phyloP scores from a whole-genome alignment of 441 rosid genomes.

The Bocquillonia castaneifolia region DNA sequence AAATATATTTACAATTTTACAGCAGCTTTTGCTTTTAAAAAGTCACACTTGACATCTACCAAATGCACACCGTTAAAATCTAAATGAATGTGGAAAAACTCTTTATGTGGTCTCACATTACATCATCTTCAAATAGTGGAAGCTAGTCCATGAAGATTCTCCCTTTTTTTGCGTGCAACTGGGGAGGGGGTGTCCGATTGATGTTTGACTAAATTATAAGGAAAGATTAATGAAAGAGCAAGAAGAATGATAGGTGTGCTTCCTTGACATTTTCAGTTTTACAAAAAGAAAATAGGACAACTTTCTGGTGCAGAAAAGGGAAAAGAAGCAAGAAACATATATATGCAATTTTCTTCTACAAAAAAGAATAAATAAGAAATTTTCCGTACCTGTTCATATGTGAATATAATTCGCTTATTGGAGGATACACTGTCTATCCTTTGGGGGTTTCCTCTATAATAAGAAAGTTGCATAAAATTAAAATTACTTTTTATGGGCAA shows the following conservation, averaged over 20 bases:
- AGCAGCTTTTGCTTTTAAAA: background rate
- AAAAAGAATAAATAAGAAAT: background rate
- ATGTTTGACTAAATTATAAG: background rate
- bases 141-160: no score
- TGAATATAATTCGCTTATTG: slow-evolving; percentile 77
- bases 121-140: no score
- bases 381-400: slow-evolving; percentile 80
- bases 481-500: background rate
- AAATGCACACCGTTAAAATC: no score
- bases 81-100: no score
- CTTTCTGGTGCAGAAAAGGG: background rate
- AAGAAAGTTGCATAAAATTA: slow-evolving; percentile 16
- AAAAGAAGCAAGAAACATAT: background rate
- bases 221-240: background rate
- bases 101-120: no score
- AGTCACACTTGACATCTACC: no score
- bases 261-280: background rate
- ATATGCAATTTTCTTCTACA: background rate
- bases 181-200: no score
- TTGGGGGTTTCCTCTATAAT: slow-evolving; percentile 89
- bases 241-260: background rate
- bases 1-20: no score
- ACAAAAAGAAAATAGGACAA: background rate
- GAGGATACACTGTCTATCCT: slow-evolving; percentile 72
- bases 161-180: no score